Evolutionary conservation across 805 yeast genomes (phyloP), one percentile per base, ranked within the genome.

Genomic region (Priceomyces carsonii): DNA sequence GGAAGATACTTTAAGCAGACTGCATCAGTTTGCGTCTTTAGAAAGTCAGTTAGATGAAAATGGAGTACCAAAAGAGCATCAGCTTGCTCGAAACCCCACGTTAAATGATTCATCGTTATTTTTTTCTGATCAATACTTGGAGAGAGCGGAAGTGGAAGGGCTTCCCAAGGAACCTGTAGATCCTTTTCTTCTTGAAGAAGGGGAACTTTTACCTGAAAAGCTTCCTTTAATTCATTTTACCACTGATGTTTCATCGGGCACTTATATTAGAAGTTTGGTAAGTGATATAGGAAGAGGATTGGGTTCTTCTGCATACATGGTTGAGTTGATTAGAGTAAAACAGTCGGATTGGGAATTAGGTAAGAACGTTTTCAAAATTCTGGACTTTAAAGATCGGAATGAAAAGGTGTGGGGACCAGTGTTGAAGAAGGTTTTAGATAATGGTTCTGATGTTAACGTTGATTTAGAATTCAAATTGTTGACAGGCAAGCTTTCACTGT

Each of bases 221-320:
- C 80, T 87, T 2, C 93, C 95, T 2, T 48, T 83, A 32, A 50
- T 91, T 17, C 90, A 84, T 48, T 77, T 93, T 46, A 75, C 73
- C 10, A 77, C 95, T 3, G 73, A 77, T 22, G 99, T 91, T 1
- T 84, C 96, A 1, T 88, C 97, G 0, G 99, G 99, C 1, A 93
- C 98, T 0, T 93, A 93, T 51, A 89, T 93, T 32, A 74, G 99
- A 46, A 84, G 96, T 2, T 64, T 93, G 35, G 72, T 93, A 32
- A 87, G 95, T 60, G 99, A 93, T 52, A 69, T 86, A 28, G 98
- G 95, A 2, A 75, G 84, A 40, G 84, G 91, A 0, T 63, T 90
- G 53, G 81, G 83, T 12, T 79, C 90, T 0, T 77, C 86, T 17
- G 87, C 95, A 0, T 88, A 88, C 53, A 90, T 93, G 96, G 95